Base-by-base conservation (phyloP, 164 flowering plant species). In the Annona squamosa region DNA sequence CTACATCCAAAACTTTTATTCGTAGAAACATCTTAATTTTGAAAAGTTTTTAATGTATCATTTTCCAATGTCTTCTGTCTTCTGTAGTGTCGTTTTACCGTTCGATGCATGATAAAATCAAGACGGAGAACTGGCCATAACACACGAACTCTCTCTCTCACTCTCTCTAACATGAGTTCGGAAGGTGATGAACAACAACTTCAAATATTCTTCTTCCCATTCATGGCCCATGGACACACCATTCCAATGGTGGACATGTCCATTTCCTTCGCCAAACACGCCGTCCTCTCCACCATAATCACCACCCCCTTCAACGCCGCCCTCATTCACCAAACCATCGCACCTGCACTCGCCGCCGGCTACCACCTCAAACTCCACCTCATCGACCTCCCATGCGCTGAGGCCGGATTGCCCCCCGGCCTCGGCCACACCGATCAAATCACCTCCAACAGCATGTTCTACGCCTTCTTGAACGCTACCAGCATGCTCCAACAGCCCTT, bases 401-500 rank as follows among this genome's bases (percentile, higher is more conserved):
- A 69, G 44, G 57, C 43, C 42, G 73, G 68, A 17, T 19, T 74
- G 43, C 77, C 73, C 7, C 48, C n/a, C 13, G 68, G 68, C 4
- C 48, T 46, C 63, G 73, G 70, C 44, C 69, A 63, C 59, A n/a
- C 63, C 67, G 77, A 75, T 17, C 37, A 42, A 18, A 4, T 69
- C 18, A 64, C 73, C 9, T 43, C 71, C 6, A 16, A 26, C 0
- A 84, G 82, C 2, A 57, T 73, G 67, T 2, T 12, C 4, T n/a
- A 1, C 0, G 77, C 69, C n/a, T 72, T 86, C 67, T 67, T 75
- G 59, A 1, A 18, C 2, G 87, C 84, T 5, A 0, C 74, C 1
- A 2, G 0, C 1, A 18, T 82, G 69, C 84, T 86, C 7, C 73
- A 67, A 59, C 59, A 71, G 41, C 83, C 79, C 1, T 61, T 85